Conservation (phyloP, 1,139 yeast genomes). For the Starmera stellimalicola region DNA sequence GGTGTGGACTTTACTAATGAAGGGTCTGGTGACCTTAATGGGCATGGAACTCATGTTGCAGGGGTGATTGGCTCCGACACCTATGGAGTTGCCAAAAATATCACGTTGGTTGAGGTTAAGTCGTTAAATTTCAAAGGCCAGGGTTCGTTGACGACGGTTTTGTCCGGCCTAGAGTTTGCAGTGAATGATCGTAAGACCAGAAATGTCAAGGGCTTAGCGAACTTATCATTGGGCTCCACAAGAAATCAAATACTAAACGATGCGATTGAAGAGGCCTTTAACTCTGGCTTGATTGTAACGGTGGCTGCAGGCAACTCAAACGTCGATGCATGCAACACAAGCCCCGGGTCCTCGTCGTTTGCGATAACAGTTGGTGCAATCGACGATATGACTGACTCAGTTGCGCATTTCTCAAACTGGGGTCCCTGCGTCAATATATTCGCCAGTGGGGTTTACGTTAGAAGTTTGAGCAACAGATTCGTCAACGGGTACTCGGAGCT, state of each 20-base stretch:
- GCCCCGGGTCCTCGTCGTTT: conserved; percentile 67
- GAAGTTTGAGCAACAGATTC: conserved; percentile 21
- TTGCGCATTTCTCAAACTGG: conserved; percentile 80
- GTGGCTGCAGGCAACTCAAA: conserved; percentile 87
- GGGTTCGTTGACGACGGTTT: conserved; percentile 59
- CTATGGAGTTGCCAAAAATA: conserved; percentile 71
- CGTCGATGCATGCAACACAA: conserved; percentile 64
- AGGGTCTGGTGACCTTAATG: conserved; percentile 55
- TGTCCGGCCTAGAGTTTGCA: conserved; percentile 64
- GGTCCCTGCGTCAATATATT: conserved; percentile 80
- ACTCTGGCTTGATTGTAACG: conserved; percentile 68
- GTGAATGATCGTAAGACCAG: conserved; percentile 44
- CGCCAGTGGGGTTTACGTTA: conserved; percentile 69
- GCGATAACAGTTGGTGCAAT: conserved; percentile 85
- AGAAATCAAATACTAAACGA: conserved; percentile 56
- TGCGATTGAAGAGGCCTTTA: conserved; percentile 63
- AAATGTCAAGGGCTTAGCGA: conserved; percentile 52
- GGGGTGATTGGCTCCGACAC: conserved; percentile 70
- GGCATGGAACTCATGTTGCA: conserved; percentile 82
- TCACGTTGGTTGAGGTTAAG: conserved; percentile 57
- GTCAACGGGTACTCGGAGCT: conserved; percentile 22
- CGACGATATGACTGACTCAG: conserved; percentile 56
- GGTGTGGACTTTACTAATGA: conserved; percentile 54
- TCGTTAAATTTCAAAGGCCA: conserved; percentile 56
- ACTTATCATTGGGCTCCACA: conserved; percentile 69